Evolutionary conservation across 495 filamentous ascomycete species (phyloP), one percentile per base, ranked within the genome.

Genomic region (Penicillium coffeae): DNA sequence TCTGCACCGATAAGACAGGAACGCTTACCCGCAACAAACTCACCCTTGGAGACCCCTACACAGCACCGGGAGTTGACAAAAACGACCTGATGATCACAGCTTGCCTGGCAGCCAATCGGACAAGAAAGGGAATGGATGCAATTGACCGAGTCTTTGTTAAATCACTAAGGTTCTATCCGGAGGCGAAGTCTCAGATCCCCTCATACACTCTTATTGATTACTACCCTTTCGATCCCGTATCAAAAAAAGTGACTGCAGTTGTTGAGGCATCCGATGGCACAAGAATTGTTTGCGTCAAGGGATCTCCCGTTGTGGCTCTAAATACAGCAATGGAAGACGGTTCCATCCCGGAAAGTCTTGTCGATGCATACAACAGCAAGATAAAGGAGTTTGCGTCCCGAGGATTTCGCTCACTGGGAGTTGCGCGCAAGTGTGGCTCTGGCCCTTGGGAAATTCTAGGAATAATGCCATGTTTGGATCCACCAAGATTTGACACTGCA

Each of bases 61-160:
- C 85, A 40, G 84, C 90, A 25, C 73, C 79, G 50, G 89, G 89
- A 58, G 82, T 92, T 42, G 85, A 88, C 51, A 74, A 82, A 33
- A 83, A 90, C 60, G 88, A 94, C 47, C 81, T 96, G 46, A 92
- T 96, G 86, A 71, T 94, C 47, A 90, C 88, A 65, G 89, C 90
- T 54, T 94, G 89, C 69, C 75, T 96, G 56, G 90, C 90, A 55
- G 88, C 90, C 40, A 92, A 85, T 56, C 88, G 88, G 70, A 94
- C 90, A 80, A 91, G 89, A 80, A 91, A 91, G 73, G 90, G 89
- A 73, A 86, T 95, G 55, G 90, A 96, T 70, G 86, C 90, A 48
- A 95, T 96, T 59, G 90, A 96, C 78, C 91, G 89, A 71, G 90
- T 88, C 59, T 94, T 95, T 74, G 74, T 95, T 60, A 93, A 91